Base-by-base conservation (phyloP, 2,329 filamentous ascomycete genomes). In the Akanthomyces lecanii region DNA sequence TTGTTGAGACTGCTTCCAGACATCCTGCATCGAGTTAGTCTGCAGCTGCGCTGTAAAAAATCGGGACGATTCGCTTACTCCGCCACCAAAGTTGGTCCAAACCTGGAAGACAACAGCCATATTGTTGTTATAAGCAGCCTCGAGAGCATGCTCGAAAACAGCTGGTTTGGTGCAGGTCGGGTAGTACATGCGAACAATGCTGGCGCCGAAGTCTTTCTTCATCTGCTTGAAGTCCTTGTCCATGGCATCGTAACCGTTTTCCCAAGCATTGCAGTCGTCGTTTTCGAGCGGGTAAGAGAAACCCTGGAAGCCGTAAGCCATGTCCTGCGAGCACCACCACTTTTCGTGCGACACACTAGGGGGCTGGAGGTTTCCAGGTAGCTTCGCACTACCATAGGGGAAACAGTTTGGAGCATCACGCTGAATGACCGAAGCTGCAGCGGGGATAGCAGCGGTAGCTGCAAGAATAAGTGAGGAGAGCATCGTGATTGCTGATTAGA, bases 61-160 rank as follows among this genome's bases (percentile, higher is more conserved):
- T 28, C 23, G 3, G 16, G 11, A 12, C 5, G 21, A 3, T 33
- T 25, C 36, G 67, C 65, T 60, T 62, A 67, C 66, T 33, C 67
- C 67, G 50, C 42, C 56, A 12, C 67, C 67, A 62, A 67, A 68
- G 61, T 68, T 68, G 38, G 67, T 68, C 67, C 67, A 68, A 38
- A 68, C 66, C 40, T 68, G 67, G 18, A 67, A 59, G 45, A 68
- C 62, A 38, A 68, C 44, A 25, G 61, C 66, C 66, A 68, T 68
- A 59, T 65, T 65, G 63, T 68, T 68, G 52, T 62, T 62, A 28
- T 51, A 58, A 21, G 67, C 67, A 33, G 67, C 67, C 47, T 64
- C 63, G 42, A 68, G 61, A 16, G 66, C 67, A 44, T 67, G 67
- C 61, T 66, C 61, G 36, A 68, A 67, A 33, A 68, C 64, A 38